Evolutionary conservation across 176 grass and related monocot genomes (phyloP).

Genomic region (Alloteropsis semialata): DNA sequence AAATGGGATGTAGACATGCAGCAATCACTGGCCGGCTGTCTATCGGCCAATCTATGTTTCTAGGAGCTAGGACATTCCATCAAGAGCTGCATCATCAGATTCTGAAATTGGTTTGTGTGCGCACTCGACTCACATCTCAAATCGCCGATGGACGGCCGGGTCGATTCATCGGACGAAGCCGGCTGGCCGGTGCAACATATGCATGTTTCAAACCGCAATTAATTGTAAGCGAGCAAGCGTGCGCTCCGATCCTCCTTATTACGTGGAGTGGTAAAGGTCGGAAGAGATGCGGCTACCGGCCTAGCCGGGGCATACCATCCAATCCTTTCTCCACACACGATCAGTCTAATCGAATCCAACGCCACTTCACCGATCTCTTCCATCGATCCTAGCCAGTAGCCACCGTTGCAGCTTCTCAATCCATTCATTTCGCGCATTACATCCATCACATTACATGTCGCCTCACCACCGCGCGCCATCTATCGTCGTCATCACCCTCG

Average conservation of each 20-base stretch:
- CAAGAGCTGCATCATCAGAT: not conserved
- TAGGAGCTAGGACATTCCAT: not conserved
- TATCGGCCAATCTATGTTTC: not conserved
- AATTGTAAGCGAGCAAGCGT: not conserved
- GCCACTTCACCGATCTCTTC: not conserved
- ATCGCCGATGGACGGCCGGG: too few relatives aligned
- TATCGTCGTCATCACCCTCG: not conserved
- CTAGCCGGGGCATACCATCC: not conserved
- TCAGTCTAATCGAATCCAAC: constrained; percentile 6
- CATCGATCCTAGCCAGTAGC: not conserved
- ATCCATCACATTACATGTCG: not conserved
- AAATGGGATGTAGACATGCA: not conserved
- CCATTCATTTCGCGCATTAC: constrained; percentile 13
- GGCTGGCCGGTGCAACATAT: not conserved
- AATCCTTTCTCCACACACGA: not conserved
- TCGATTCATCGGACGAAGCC: not conserved
- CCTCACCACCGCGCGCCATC: too few relatives aligned
- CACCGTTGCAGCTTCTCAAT: not conserved
- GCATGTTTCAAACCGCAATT: not conserved
- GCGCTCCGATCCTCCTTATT: not conserved
- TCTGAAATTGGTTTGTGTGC: not conserved
- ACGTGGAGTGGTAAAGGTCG: not conserved
- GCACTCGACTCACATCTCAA: too few relatives aligned
- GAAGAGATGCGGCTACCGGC: not conserved
- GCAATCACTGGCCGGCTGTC: not conserved